phyloP scores from a whole-genome alignment of 495 filamentous ascomycete genomes.

The Patellaria atrata region DNA sequence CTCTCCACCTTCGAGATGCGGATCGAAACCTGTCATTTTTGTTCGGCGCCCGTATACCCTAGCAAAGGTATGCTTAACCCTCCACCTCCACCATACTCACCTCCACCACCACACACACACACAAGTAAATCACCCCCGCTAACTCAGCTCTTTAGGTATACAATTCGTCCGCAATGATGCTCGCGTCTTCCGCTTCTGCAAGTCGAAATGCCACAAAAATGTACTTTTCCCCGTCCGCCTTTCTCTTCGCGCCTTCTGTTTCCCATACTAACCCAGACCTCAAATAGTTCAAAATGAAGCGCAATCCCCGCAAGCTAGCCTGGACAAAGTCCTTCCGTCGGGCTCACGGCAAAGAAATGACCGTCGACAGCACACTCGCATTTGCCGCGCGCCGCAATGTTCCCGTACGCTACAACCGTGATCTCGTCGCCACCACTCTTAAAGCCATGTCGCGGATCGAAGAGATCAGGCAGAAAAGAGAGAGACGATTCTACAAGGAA shows the following conservation, averaged over 20 bases:
- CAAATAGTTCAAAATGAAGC: slow-evolving; percentile 83
- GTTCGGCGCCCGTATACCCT: slow-evolving; percentile 38
- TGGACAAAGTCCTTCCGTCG: slow-evolving; percentile 30
- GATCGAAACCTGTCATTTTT: slow-evolving; percentile 87
- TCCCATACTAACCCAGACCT: slow-evolving; percentile 3
- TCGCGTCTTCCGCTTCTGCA: slow-evolving; percentile 53
- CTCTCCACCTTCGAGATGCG: slow-evolving; percentile 30
- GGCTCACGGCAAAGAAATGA: slow-evolving; percentile 54
- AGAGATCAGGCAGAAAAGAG: slow-evolving; percentile 71
- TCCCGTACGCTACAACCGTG: slow-evolving; percentile 87
- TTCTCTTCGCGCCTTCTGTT: background rate
- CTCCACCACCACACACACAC: no score
- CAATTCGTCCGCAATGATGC: slow-evolving; percentile 77
- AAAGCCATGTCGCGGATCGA: slow-evolving; percentile 80
- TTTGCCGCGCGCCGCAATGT: slow-evolving; percentile 89
- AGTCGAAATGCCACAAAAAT: slow-evolving; percentile 8
- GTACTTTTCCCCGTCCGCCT: background rate
- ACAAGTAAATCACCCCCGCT: no score
- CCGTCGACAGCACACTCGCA: slow-evolving; percentile 82
- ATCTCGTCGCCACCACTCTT: slow-evolving; percentile 72
- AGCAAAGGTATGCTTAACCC: no score
- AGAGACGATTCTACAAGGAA: slow-evolving; percentile 82
- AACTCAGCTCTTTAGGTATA: slow-evolving; percentile 52
- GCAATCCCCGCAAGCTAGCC: slow-evolving; percentile 50
- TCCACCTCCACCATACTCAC: background rate